Conservation (phyloP, 139 green algal species). For the Coccomyxa sp. region DNA sequence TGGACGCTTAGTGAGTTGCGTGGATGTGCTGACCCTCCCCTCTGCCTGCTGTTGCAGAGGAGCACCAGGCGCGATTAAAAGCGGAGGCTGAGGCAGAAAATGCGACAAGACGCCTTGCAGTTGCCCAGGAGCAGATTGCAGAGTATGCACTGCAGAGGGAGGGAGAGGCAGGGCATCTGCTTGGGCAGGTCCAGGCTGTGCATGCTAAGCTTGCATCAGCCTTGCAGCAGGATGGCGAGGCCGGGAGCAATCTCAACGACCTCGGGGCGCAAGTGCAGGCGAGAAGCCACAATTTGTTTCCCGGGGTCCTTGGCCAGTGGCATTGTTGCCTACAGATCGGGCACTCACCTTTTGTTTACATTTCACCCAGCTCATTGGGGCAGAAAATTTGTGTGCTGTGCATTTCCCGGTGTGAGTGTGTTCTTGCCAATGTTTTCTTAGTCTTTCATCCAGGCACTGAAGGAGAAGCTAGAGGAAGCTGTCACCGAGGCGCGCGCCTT, state of each 20-base stretch:
- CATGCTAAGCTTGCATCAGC: not conserved
- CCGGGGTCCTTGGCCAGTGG: not conserved
- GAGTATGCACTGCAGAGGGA: slow-evolving; percentile 72
- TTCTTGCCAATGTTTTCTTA: not conserved
- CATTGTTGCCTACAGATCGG: not conserved
- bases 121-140: slow-evolving; percentile 70
- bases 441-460: slow-evolving; percentile 14
- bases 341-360: too few relatives aligned
- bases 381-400: too few relatives aligned
- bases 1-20: not conserved
- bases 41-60: slow-evolving; percentile 42
- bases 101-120: slow-evolving; percentile 45
- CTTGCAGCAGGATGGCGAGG: slow-evolving; percentile 7
- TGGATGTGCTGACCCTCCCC: too few relatives aligned
- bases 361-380: too few relatives aligned
- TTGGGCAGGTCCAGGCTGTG: slow-evolving; percentile 35
- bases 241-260: not conserved
- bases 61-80: slow-evolving; percentile 54
- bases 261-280: not conserved
- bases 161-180: slow-evolving; percentile 23
- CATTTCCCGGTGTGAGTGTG: too few relatives aligned
- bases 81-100: slow-evolving; percentile 70
- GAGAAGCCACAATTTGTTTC: not conserved
- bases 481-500: slow-evolving; percentile 46
- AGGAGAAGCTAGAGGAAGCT: slow-evolving; percentile 24